Conservation (phyloP, 805 yeast species). For the Sungouiella blattae region DNA sequence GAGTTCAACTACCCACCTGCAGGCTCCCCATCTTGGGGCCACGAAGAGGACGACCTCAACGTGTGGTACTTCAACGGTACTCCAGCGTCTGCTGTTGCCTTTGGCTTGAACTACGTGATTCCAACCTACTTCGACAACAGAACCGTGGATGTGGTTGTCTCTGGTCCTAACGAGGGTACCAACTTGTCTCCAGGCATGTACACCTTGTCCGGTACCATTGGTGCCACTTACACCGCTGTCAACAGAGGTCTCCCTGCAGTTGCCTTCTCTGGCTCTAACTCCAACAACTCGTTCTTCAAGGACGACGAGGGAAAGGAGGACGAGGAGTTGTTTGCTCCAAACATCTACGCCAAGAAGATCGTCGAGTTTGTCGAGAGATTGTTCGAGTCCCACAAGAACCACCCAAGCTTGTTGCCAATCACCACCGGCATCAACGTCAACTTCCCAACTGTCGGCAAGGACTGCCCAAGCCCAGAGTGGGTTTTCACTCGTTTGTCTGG, state of each 20-base stretch:
- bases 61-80: conserved; percentile 30
- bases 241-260: conserved; percentile 25
- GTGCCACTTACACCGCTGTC: conserved; percentile 23
- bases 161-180: conserved; percentile 30
- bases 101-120: conserved; percentile 23
- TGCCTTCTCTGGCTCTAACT: conserved; percentile 24
- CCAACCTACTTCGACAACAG: conserved; percentile 18
- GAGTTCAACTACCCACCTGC: conserved; percentile 44
- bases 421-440: conserved; percentile 24
- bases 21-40: conserved; percentile 57
- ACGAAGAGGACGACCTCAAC: conserved; percentile 37
- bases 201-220: conserved; percentile 26
- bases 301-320: conserved; percentile 17
- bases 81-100: conserved; percentile 24
- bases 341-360: conserved; percentile 22
- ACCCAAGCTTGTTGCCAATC: conserved; percentile 16
- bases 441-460: conserved; percentile 20
- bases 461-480: conserved; percentile 42
- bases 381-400: conserved; percentile 14
- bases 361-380: conserved; percentile 20
- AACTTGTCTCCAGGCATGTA: conserved; percentile 26
- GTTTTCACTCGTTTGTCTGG: conserved; percentile 48
- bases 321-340: conserved; percentile 20
- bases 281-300: conserved; percentile 25
- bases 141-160: conserved; percentile 23